These are phyloP conservation scores for Mortierella antarctica DNA, from an alignment of 192 early-diverging fungal species.

Conservation along the genomic window DNA sequence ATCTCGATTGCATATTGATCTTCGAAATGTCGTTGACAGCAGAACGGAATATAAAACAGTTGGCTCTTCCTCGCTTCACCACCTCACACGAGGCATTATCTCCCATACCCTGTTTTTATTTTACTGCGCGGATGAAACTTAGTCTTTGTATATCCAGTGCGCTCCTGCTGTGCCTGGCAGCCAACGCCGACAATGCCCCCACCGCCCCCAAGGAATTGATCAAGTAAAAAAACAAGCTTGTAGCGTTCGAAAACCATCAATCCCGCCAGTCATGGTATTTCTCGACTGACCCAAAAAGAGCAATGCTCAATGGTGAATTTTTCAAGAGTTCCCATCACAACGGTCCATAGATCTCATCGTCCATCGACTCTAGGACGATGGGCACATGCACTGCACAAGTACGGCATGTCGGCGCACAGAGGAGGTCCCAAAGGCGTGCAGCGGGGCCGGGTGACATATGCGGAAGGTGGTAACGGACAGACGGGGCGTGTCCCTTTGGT, in stretches of 20 bases:
- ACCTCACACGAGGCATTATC: no score
- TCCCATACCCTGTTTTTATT: no score
- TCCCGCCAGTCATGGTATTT: neutral
- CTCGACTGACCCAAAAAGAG: neutral
- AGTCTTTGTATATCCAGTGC: neutral
- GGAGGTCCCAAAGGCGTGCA: slow-evolving; percentile 11
- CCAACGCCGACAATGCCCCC: neutral
- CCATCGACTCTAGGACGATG: slow-evolving; percentile 12
- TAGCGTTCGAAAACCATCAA: neutral
- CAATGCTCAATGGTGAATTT: neutral
- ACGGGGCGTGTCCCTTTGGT: slow-evolving; percentile 13
- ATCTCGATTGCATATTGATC: no score
- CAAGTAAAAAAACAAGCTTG: neutral
- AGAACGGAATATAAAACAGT: no score
- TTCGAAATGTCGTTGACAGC: no score
- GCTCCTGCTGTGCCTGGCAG: neutral
- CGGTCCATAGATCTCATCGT: neutral
- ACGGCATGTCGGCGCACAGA: slow-evolving; percentile 1
- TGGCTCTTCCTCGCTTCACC: no score
- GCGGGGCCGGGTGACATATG: slow-evolving; percentile 7
- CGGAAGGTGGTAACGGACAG: neutral
- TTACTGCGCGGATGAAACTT: neutral
- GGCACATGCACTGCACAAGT: slow-evolving; percentile 6
- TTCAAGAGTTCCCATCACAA: slow-evolving; percentile 7
- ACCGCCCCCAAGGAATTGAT: neutral